Evolutionary conservation across 257 asterid genomes (phyloP).

Genomic region (Nicotiana attenuata): DNA sequence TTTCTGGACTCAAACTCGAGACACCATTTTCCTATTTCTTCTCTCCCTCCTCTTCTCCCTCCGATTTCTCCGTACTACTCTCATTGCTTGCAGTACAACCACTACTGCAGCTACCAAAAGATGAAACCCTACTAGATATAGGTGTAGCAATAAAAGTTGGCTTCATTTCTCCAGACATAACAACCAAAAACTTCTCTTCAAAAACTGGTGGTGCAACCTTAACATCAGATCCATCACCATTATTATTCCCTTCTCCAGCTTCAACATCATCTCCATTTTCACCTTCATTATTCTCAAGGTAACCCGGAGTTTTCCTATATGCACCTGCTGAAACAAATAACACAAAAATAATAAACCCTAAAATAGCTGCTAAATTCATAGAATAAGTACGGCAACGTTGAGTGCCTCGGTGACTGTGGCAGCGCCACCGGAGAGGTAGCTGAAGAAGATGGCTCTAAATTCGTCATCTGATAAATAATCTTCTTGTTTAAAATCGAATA

Average conservation of each 20-base stretch:
- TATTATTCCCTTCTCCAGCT: neutral
- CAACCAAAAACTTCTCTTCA: constrained; percentile 74
- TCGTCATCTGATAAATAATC: constrained; percentile 9
- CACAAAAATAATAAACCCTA: constrained; percentile 78
- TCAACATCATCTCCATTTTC: constrained; percentile 20
- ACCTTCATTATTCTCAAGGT: constrained; percentile 29
- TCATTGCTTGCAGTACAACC: constrained; percentile 22
- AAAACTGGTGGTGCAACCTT: constrained; percentile 34
- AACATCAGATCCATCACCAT: constrained; percentile 3
- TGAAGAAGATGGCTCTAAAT: constrained; percentile 22
- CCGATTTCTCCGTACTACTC: constrained; percentile 8
- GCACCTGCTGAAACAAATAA: constrained; percentile 76
- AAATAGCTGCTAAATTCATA: constrained; percentile 85
- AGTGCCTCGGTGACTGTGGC: constrained; percentile 73
- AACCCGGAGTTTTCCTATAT: constrained; percentile 60
- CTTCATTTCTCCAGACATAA: constrained; percentile 81
- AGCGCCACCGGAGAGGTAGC: constrained; percentile 19
- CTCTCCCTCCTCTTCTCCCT: constrained; percentile 19
- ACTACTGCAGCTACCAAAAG: constrained; percentile 49
- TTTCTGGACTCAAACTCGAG: neutral
- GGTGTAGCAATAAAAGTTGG: constrained; percentile 88
- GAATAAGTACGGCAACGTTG: constrained; percentile 84
- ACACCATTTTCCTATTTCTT: constrained; percentile 6
- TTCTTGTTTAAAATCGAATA: neutral
- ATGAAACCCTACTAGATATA: constrained; percentile 55